These are phyloP conservation scores for Naganishia vishniacii DNA, from an alignment of 768 basidiomycete genomes.

Conservation along the genomic window DNA sequence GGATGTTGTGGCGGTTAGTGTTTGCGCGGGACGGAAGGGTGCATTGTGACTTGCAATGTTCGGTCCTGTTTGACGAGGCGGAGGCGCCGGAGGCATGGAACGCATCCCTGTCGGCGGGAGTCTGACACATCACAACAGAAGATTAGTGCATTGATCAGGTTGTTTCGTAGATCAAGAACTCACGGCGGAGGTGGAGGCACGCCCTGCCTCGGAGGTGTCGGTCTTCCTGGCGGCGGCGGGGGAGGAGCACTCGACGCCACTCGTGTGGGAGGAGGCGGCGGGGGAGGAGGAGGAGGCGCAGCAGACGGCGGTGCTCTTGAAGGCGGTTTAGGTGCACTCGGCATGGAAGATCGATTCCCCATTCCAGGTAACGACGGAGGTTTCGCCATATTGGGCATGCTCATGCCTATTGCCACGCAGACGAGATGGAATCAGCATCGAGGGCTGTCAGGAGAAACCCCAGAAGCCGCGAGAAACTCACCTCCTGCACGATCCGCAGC, in stretches of 20 bases:
- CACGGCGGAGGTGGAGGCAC: not conserved
- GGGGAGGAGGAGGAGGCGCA: constrained; percentile 3
- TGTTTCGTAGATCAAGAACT: too few relatives aligned
- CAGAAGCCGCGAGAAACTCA: constrained; percentile 12
- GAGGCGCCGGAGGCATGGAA: constrained; percentile 10
- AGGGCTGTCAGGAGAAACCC: too few relatives aligned
- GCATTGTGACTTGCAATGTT: constrained; percentile 2
- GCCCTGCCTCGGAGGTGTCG: not conserved
- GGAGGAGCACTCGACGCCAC: not conserved
- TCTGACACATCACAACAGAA: not conserved
- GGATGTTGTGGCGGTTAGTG: not conserved
- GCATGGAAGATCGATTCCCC: not conserved
- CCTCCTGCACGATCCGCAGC: constrained; percentile 55
- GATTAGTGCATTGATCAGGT: too few relatives aligned
- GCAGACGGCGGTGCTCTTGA: constrained; percentile 1
- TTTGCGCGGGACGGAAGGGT: not conserved
- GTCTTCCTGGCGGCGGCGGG: not conserved
- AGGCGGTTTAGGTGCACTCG: constrained; percentile 7
- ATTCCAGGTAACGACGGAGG: not conserved
- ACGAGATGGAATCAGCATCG: too few relatives aligned
- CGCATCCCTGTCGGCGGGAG: not conserved
- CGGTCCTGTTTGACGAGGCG: constrained; percentile 5
- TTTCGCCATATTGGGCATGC: constrained; percentile 14
- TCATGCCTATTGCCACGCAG: too few relatives aligned
- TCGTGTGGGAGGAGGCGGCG: constrained; percentile 1